A percentile compares a stretch with the other conserved stretches of the same genome.
phyloP scores from a whole-genome alignment of 768 basidiomycete genomes.

The Tricholoma furcatifolium region DNA sequence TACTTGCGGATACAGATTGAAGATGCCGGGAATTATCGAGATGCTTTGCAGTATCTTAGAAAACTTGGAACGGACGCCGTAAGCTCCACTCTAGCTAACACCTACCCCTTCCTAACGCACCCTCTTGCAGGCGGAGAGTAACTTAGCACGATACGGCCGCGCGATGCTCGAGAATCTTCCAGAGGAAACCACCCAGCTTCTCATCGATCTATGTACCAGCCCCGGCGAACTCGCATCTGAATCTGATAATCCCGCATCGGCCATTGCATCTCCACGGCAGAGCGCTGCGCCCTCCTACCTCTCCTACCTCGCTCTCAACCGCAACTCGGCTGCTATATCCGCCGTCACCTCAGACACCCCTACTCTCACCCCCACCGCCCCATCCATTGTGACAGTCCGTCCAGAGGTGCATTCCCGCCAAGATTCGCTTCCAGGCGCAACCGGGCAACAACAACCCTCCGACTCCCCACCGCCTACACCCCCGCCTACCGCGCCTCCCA shows the following conservation, averaged over 20 bases:
- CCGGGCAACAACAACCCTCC: slow-evolving; percentile 22
- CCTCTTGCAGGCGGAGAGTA: slow-evolving; percentile 68
- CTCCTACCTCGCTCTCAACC: slow-evolving; percentile 75
- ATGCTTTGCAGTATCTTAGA: slow-evolving; percentile 80
- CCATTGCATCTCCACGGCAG: slow-evolving; percentile 21
- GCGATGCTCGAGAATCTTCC: slow-evolving; percentile 82
- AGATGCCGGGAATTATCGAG: slow-evolving; percentile 78
- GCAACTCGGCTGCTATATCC: slow-evolving; percentile 43
- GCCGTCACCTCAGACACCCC: slow-evolving; percentile 37
- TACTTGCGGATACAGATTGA: slow-evolving; percentile 94
- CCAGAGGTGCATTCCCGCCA: slow-evolving; percentile 36
- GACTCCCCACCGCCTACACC: slow-evolving; percentile 33
- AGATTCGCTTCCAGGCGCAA: slow-evolving; percentile 37
- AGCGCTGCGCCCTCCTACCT: slow-evolving; percentile 62
- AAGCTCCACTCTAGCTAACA: slow-evolving; percentile 28
- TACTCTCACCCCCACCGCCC: slow-evolving; percentile 41
- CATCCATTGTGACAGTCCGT: slow-evolving; percentile 46
- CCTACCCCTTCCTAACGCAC: background rate
- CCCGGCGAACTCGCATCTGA: slow-evolving; percentile 45
- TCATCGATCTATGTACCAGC: slow-evolving; percentile 90
- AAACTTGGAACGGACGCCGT: slow-evolving; percentile 78
- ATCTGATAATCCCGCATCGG: slow-evolving; percentile 32
- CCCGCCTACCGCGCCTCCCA: slow-evolving; percentile 24
- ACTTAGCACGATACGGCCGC: slow-evolving; percentile 85
- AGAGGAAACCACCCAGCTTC: slow-evolving; percentile 83